Evolutionary conservation across 2,329 filamentous ascomycete species (phyloP), one percentile per base, ranked within the genome.

Genomic region (Sporothrix mexicana): DNA sequence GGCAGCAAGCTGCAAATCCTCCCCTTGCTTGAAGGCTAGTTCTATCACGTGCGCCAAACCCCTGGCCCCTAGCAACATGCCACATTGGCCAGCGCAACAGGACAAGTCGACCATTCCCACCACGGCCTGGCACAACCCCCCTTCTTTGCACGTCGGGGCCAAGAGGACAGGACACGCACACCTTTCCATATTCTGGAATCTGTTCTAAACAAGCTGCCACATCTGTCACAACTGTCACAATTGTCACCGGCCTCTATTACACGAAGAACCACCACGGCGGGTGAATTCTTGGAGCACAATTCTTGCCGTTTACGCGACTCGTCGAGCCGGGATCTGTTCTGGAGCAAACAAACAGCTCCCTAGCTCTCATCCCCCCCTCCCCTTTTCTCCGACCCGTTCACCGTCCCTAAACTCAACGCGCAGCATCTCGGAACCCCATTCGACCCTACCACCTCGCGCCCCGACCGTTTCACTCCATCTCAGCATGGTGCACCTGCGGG

Each of bases 401-500:
- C 20, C 36, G 45, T 64, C 17, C 13, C 41, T 49, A 30, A 2
- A 15, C 20, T 61, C 53, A 49, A 17, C 25, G 30, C 5, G 30
- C 30, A 36, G 30, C 30, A 36, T 36, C 30, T 36, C 3, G 30
- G 30, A 36, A 36, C 30, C 30, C 30, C 2, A 36, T 36, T 36
- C 30, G 30, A 36, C 30, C 30, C 30, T 36, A 36, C 30, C 30
- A 36, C 30, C 30, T 36, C 30, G 30, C 30, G 30, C 30, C 30
- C 20, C 61, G 61, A 25, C 41, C 41, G 23, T 20, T 47, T n/a
- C 10, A 47, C 20, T n/a, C 55, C 61, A 23, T 43, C 30, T 30
- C 62, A 71, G 15, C 82, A 99, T 99, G 96, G 95, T 98, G 84
- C 93, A 94, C 85, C 88, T 98, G 83, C 91, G 95, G 87, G 95